Conservation (phyloP, 2,329 filamentous ascomycete species). For the Aspergillus quadrilineatus region DNA sequence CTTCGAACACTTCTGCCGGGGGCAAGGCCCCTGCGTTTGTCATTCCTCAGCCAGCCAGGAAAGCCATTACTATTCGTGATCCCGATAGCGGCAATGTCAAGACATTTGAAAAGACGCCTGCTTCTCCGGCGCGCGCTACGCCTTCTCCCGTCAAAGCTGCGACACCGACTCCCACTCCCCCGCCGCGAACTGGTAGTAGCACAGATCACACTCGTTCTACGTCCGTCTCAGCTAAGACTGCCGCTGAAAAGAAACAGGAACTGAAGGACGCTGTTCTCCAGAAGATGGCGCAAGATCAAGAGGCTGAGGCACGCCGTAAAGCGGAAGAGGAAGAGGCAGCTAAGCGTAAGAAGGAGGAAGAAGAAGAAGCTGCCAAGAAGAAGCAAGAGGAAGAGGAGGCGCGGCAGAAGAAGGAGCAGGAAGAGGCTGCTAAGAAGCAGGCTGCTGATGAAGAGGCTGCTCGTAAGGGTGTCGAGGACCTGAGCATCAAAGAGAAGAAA, state of each 20-base stretch:
- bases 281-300: conserved; percentile 58
- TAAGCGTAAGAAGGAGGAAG: conserved; percentile 29
- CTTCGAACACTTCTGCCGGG: conserved; percentile 57
- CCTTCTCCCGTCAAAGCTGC: conserved; percentile 61
- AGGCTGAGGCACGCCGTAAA: conserved; percentile 46
- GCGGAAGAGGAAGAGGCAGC: conserved; percentile 42
- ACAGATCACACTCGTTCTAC: conserved; percentile 70
- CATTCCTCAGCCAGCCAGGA: conserved; percentile 65
- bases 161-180: conserved; percentile 75
- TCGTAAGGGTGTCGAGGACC: conserved; percentile 27
- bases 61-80: conserved; percentile 81
- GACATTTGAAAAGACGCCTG: conserved; percentile 66
- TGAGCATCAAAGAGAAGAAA: conserved; percentile 37
- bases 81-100: conserved; percentile 75
- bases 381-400: conserved; percentile 46
- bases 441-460: conserved; percentile 43
- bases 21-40: conserved; percentile 62
- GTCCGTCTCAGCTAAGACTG: conserved; percentile 68
- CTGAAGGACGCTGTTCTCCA: conserved; percentile 58
- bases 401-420: conserved; percentile 29
- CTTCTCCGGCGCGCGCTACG: conserved; percentile 56
- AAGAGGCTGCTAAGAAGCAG: conserved; percentile 34
- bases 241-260: conserved; percentile 78
- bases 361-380: conserved; percentile 29
- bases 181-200: conserved; percentile 69